phyloP scores from a whole-genome alignment of 78 protist genomes.

The Dictyostelium brefeldianum region DNA sequence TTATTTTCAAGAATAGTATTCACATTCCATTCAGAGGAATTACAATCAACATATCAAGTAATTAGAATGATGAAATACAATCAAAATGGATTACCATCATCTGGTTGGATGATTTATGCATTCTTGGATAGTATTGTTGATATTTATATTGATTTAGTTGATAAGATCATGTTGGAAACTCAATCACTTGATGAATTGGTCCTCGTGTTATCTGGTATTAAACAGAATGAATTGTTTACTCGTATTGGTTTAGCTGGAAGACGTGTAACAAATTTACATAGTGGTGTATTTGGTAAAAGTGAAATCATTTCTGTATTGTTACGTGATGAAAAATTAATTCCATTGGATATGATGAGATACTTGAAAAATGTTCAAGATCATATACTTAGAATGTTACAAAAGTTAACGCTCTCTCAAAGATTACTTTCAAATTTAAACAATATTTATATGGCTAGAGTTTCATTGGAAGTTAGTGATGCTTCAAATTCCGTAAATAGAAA shows the following conservation, averaged over 20 bases:
- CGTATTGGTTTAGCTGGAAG: conserved; percentile 75
- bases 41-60: conserved; percentile 37
- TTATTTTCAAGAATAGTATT: conserved; percentile 25
- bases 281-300: conserved; percentile 74
- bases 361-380: conserved; percentile 75
- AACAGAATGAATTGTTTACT: conserved; percentile 69
- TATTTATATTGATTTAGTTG: conserved; percentile 54
- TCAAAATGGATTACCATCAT: conserved; percentile 36
- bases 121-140: conserved; percentile 46
- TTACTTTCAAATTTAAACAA: conserved; percentile 48
- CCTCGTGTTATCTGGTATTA: conserved; percentile 33
- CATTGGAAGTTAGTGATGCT: conserved; percentile 76
- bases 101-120: conserved; percentile 71
- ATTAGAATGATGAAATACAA: conserved; percentile 67
- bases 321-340: conserved; percentile 62
- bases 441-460: conserved; percentile 79
- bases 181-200: conserved; percentile 74
- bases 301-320: conserved; percentile 66
- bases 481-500: conserved; percentile 61
- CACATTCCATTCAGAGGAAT: conserved; percentile 25
- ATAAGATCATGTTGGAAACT: conserved; percentile 73
- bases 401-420: conserved; percentile 47
- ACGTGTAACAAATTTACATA: conserved; percentile 68
- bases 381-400: conserved; percentile 77
- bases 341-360: conserved; percentile 18